These are phyloP conservation scores for Talaromyces liani DNA, from an alignment of 495 filamentous ascomycete species.

Conservation along the genomic window DNA sequence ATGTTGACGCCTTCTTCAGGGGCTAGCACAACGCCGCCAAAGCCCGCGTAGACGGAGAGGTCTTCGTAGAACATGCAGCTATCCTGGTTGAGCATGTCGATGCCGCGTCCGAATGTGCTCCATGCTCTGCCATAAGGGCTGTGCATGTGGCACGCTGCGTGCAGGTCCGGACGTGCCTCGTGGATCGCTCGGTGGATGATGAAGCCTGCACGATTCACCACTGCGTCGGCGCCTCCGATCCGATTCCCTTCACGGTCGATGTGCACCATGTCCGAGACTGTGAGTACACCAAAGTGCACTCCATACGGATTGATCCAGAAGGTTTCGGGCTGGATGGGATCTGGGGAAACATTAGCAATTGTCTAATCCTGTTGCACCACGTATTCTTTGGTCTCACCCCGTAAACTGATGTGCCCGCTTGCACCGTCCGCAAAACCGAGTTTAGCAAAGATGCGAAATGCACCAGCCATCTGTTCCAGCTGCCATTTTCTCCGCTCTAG, in stretches of 20 bases:
- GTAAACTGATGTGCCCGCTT: conserved; percentile 45
- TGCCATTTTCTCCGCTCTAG: conserved; percentile 24
- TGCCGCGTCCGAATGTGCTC: conserved; percentile 21
- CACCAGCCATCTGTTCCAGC: conserved; percentile 43
- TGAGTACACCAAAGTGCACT: conserved; percentile 25
- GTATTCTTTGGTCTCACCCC: conserved; percentile 8
- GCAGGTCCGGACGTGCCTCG: conserved; percentile 24
- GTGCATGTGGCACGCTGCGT: conserved; percentile 31
- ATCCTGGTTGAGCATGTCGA: conserved; percentile 36
- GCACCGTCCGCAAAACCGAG: conserved; percentile 19
- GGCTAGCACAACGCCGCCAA: conserved; percentile 43
- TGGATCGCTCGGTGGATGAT: conserved; percentile 44
- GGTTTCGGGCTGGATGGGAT: conserved; percentile 42
- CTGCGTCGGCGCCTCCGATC: conserved; percentile 31
- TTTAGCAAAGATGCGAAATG: too few species aligned
- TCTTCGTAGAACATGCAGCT: conserved; percentile 44
- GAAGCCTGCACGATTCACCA: conserved; percentile 51
- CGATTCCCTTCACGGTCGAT: conserved; percentile 28
- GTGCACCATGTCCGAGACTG: conserved; percentile 29
- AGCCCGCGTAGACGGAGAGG: conserved; percentile 34
- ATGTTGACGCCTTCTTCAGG: conserved; percentile 48
- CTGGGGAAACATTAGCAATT: conserved; percentile 26
- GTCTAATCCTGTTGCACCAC: not conserved
- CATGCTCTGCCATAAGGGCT: conserved; percentile 24
- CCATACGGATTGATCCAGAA: conserved; percentile 54